Conservation (phyloP, 257 asterid genomes). For the Plantago elongata region DNA sequence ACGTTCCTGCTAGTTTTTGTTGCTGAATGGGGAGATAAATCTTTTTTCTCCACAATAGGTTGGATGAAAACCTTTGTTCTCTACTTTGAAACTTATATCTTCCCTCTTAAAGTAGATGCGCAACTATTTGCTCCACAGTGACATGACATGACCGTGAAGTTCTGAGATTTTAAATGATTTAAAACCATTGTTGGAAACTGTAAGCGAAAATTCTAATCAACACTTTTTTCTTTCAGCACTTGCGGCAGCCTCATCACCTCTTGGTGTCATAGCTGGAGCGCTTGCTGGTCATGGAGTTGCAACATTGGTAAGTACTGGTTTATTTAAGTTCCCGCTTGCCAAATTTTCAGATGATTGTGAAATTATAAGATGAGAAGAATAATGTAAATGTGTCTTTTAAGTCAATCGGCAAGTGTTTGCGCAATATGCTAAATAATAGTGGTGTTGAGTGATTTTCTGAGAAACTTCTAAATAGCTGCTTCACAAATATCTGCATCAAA, state of each 20-base stretch:
- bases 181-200: neutral
- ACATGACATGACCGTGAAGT: neutral
- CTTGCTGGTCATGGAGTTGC: conserved; percentile 96
- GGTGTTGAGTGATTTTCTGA: too few species aligned
- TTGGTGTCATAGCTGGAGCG: conserved; percentile 97
- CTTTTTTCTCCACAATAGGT: conserved; percentile 96
- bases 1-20: conserved; percentile 86
- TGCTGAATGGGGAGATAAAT: conserved; percentile 99
- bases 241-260: conserved; percentile 98
- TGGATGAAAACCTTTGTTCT: conserved; percentile 12
- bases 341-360: too few species aligned
- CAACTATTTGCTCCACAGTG: neutral
- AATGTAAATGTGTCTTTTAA: too few species aligned
- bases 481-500: too few species aligned
- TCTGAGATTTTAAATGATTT: neutral
- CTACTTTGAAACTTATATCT: neutral
- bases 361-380: too few species aligned
- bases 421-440: too few species aligned
- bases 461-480: too few species aligned
- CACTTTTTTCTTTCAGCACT: conserved; percentile 50
- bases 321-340: too few species aligned
- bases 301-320: conserved; percentile 49
- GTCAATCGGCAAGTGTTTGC: too few species aligned
- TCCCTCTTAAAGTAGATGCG: neutral
- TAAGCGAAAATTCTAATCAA: conserved; percentile 15